These are phyloP conservation scores for Phytophthora litchii DNA, from an alignment of 352 stramenopile genomes.

Conservation along the genomic window DNA sequence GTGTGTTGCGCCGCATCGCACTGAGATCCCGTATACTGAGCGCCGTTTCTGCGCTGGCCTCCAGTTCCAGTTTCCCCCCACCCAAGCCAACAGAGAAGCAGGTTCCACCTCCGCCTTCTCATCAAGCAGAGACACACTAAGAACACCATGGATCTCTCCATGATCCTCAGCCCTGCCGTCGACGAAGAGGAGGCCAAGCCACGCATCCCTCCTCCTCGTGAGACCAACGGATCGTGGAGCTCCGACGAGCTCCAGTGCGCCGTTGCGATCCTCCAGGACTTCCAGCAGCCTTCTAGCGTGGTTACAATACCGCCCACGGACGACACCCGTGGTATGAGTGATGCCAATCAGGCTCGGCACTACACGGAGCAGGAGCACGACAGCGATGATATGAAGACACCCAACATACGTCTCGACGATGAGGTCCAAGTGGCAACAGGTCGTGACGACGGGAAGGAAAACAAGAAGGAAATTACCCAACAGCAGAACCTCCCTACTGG, in stretches of 20 bases:
- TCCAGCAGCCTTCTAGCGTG: conserved; percentile 36
- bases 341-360: conserved; percentile 8
- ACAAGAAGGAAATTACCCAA: conserved; percentile 4
- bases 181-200: conserved; percentile 32
- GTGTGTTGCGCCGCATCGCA: conserved; percentile 14
- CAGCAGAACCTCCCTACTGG: conserved; percentile 8
- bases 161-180: conserved; percentile 52
- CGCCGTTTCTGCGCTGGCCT: conserved; percentile 15
- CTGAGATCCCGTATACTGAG: conserved; percentile 11
- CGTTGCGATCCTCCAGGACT: conserved; percentile 71
- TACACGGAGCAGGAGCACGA: conserved; percentile 19
- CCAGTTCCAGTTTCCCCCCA: conserved; percentile 11
- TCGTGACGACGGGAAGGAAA: conserved; percentile 7
- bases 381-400: background rate
- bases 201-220: conserved; percentile 3
- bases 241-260: conserved; percentile 63
- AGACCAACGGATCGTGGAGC: conserved; percentile 40
- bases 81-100: conserved; percentile 4
- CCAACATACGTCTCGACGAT: background rate
- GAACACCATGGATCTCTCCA: conserved; percentile 53
- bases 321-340: background rate
- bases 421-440: background rate
- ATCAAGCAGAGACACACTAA: background rate
- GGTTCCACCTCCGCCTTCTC: too few species aligned
- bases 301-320: background rate